Percentiles rank a stretch among this genome's conserved stretches.
Conservation (phyloP, 805 yeast genomes). For the Metschnikowia lachancei region DNA sequence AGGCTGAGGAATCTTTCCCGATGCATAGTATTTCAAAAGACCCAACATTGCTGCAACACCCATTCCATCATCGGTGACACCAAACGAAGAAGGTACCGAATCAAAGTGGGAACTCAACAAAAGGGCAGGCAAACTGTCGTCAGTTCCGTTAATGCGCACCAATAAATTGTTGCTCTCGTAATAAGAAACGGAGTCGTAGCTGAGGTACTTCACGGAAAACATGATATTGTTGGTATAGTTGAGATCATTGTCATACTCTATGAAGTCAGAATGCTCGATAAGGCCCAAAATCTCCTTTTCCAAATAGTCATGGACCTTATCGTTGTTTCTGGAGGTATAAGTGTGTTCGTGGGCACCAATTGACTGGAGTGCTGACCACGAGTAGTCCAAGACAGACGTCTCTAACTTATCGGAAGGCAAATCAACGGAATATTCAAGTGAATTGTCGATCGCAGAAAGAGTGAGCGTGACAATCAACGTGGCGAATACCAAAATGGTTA, state of each 20-base stretch:
- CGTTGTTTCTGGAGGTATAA: slow-evolving; percentile 73
- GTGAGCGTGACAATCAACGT: slow-evolving; percentile 45
- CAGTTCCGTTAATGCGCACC: slow-evolving; percentile 67
- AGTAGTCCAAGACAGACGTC: slow-evolving; percentile 35
- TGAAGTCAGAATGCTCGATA: slow-evolving; percentile 35
- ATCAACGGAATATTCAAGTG: slow-evolving; percentile 35
- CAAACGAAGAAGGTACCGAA: slow-evolving; percentile 81
- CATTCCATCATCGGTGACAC: slow-evolving; percentile 90
- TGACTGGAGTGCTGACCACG: slow-evolving; percentile 71
- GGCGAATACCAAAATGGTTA: slow-evolving; percentile 53
- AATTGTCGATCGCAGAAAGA: slow-evolving; percentile 39
- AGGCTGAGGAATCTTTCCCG: slow-evolving; percentile 47
- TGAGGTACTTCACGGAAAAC: slow-evolving; percentile 48
- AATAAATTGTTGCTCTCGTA: slow-evolving; percentile 81
- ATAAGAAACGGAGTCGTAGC: slow-evolving; percentile 57
- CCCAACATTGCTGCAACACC: slow-evolving; percentile 83
- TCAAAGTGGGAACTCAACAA: slow-evolving; percentile 85
- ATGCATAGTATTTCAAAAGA: slow-evolving; percentile 49
- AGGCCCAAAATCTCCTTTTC: slow-evolving; percentile 30
- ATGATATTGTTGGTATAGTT: slow-evolving; percentile 46
- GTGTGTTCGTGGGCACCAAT: slow-evolving; percentile 73
- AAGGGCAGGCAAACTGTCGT: slow-evolving; percentile 59
- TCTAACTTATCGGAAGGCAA: slow-evolving; percentile 45
- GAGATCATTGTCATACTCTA: slow-evolving; percentile 41
- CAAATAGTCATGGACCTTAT: slow-evolving; percentile 69